Conservation (phyloP, 169 alveolate species). For the Perkinsus marinus region DNA sequence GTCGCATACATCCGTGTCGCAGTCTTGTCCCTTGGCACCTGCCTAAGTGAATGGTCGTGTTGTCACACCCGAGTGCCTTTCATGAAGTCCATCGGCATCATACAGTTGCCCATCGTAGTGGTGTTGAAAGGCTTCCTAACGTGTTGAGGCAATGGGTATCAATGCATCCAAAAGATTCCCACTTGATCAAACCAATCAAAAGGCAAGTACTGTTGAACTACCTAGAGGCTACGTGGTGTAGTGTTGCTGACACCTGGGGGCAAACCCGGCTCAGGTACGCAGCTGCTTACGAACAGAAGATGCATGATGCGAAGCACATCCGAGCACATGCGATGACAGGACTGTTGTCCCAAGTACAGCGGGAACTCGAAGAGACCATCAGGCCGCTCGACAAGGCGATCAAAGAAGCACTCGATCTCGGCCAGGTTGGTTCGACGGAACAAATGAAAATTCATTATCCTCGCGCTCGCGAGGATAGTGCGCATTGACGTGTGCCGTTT, state of each 20-base stretch:
- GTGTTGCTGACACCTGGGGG: not conserved
- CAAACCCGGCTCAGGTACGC: not conserved
- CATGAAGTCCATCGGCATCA: not conserved
- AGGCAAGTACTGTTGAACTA: not conserved
- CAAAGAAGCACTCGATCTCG: not conserved
- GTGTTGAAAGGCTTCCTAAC: not conserved
- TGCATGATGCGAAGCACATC: not conserved
- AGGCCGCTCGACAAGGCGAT: not conserved
- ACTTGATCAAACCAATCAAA: not conserved
- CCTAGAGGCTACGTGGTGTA: too few relatives aligned
- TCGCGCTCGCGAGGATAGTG: too few relatives aligned
- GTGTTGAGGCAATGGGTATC: not conserved
- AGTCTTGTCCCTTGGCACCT: too few relatives aligned
- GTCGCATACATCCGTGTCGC: too few relatives aligned
- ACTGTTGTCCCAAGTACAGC: not conserved
- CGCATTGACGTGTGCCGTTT: too few relatives aligned
- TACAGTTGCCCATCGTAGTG: not conserved
- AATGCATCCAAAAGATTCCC: not conserved
- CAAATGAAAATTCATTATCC: too few relatives aligned
- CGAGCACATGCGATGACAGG: not conserved
- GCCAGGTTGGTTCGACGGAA: not conserved
- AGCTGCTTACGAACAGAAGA: not conserved
- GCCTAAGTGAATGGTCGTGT: too few relatives aligned
- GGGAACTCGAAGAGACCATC: not conserved
- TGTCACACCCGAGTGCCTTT: too few relatives aligned